phyloP scores from a whole-genome alignment of 139 green algal species.

The Volvox africanus region DNA sequence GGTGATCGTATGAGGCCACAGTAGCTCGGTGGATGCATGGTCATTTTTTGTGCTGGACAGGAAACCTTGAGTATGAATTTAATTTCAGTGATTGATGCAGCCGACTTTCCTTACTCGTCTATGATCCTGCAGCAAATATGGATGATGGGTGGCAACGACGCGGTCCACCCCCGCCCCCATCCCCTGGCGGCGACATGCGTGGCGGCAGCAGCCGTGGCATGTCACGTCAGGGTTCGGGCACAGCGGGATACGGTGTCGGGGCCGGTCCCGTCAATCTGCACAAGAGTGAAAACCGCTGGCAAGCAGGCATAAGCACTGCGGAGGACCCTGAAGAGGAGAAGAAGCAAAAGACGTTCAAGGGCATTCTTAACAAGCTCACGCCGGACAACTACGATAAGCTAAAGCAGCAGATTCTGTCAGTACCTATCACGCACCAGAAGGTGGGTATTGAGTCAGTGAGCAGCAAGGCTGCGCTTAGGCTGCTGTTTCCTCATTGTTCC shows the following conservation, averaged over 20 bases:
- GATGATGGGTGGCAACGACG: constrained; percentile 72
- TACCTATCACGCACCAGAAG: constrained; percentile 80
- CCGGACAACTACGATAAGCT: constrained; percentile 97
- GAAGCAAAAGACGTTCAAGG: constrained; percentile 93
- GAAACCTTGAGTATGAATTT: too few relatives aligned
- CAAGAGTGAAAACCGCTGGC: constrained; percentile 72
- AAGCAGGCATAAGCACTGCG: constrained; percentile 64
- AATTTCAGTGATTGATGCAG: not conserved
- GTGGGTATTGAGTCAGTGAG: not conserved
- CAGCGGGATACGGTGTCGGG: not conserved
- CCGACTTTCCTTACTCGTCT: not conserved
- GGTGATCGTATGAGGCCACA: too few relatives aligned
- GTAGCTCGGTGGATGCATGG: too few relatives aligned
- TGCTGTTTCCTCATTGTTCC: too few relatives aligned
- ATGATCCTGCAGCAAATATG: constrained; percentile 27
- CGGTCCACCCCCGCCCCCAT: constrained; percentile 63
- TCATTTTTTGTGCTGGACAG: too few relatives aligned
- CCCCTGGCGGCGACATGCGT: constrained; percentile 48
- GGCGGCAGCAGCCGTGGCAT: constrained; percentile 45
- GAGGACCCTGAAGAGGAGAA: constrained; percentile 95
- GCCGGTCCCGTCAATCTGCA: constrained; percentile 64
- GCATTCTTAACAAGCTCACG: constrained; percentile 99
- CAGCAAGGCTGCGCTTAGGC: not conserved
- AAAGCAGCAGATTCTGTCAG: constrained; percentile 84
- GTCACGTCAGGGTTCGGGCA: constrained; percentile 51